Percentiles rank a stretch among this genome's conserved stretches.
phyloP scores from a whole-genome alignment of 176 grass and related monocot species.

The Musa itinerans region DNA sequence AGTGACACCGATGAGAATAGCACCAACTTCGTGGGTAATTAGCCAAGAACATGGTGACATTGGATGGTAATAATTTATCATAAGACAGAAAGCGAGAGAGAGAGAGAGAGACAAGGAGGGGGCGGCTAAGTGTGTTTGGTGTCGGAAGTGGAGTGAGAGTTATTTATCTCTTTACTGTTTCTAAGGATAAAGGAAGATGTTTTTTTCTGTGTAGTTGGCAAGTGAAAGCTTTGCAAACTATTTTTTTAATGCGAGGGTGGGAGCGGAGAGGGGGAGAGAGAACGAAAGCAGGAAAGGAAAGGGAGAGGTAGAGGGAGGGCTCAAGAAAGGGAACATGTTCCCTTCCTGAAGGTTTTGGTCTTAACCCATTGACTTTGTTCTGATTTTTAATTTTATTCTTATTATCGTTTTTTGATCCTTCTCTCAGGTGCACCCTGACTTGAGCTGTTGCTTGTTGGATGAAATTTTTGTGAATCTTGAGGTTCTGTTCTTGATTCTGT shows the following conservation, averaged over 20 bases:
- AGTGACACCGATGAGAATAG: neutral
- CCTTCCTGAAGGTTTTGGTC: constrained; percentile 22
- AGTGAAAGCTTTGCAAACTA: neutral
- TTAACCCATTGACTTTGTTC: neutral
- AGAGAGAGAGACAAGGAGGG: neutral
- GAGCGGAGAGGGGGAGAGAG: neutral
- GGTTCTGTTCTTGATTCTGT: neutral
- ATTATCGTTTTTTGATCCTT: neutral
- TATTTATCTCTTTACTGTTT: neutral
- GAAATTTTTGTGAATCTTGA: neutral
- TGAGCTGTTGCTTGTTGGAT: neutral
- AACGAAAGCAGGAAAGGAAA: neutral
- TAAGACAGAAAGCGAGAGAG: constrained; percentile 1
- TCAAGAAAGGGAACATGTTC: constrained; percentile 18
- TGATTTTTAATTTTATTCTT: neutral
- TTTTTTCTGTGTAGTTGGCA: neutral
- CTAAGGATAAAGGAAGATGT: constrained; percentile 1
- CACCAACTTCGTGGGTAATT: neutral
- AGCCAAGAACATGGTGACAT: neutral
- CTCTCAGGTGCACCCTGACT: neutral
- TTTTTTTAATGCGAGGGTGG: constrained; percentile 1
- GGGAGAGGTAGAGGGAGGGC: too few species aligned
- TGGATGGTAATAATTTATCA: constrained; percentile 6
- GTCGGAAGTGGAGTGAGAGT: neutral
- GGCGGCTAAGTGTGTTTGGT: neutral